A percentile compares a stretch with the other conserved stretches of the same genome.
phyloP scores from a whole-genome alignment of 768 basidiomycete species.

The Agrocybe praecox region DNA sequence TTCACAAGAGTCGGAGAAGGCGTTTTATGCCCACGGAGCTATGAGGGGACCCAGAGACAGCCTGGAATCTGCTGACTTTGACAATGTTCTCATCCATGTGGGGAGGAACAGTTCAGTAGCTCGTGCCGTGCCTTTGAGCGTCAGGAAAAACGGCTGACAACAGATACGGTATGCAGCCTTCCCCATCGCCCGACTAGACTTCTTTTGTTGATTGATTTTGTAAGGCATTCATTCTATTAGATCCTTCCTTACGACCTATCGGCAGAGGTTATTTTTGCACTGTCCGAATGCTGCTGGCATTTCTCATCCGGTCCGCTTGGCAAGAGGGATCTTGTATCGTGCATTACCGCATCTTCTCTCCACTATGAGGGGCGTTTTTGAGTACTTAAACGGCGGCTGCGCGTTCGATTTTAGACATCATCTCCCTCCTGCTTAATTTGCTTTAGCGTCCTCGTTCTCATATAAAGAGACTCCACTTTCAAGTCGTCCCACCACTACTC shows the following conservation, averaged over 20 bases:
- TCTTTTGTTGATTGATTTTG: not conserved
- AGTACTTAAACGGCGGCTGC: slow-evolving; percentile 10
- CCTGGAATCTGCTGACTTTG: slow-evolving; percentile 8
- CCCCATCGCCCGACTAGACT: not conserved
- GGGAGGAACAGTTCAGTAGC: not conserved
- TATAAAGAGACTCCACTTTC: not conserved
- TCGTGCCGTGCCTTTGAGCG: not conserved
- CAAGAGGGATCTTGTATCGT: slow-evolving; percentile 1
- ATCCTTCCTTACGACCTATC: slow-evolving; percentile 2
- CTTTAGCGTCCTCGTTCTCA: not conserved
- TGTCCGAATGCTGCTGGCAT: slow-evolving; percentile 1
- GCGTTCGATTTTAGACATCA: slow-evolving; percentile 4
- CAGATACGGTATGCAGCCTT: slow-evolving; percentile 4
- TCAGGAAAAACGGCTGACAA: not conserved
- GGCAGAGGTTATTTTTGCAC: not conserved
- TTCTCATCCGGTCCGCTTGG: slow-evolving; percentile 8
- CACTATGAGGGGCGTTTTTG: not conserved
- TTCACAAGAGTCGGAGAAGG: slow-evolving; percentile 4
- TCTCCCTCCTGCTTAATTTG: not conserved
- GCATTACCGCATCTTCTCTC: slow-evolving; percentile 1
- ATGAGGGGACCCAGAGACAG: slow-evolving; percentile 6
- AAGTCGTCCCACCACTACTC: slow-evolving; percentile 1
- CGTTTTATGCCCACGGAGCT: slow-evolving; percentile 14
- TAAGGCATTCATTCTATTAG: slow-evolving; percentile 1
- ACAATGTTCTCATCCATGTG: slow-evolving; percentile 1